Evolutionary conservation across 495 filamentous ascomycete genomes (phyloP), one percentile per base, ranked within the genome.

Genomic region (Cercophora newfieldiana): DNA sequence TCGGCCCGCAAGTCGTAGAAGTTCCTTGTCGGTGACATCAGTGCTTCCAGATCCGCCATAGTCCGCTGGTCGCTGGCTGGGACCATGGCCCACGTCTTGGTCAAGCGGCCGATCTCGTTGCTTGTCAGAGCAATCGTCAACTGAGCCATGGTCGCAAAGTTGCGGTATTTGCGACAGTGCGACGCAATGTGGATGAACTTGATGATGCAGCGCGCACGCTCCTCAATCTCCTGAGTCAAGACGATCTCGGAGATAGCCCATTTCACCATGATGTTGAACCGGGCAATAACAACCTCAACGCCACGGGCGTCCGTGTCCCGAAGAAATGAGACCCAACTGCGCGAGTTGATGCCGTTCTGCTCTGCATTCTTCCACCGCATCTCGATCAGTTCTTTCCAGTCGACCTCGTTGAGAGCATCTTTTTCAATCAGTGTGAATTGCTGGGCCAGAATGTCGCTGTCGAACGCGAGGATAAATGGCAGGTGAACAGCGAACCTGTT

Each of bases 221-320:
- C 96, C 59, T 93, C 85, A 21, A 93, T 80, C 59, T 92, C 85
- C 60, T 87, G 84, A 7, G 95, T 98, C 47, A 99, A 81, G 29
- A 98, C 86, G 69, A 94, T 87, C 74, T 98, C 93, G 1, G 94
- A 97, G 24, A 96, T 83, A 16, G 90, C 89, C 96, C 96, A 99
- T 81, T 97, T 97, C 58, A 96, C 94, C 84, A 98, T 91, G 66
- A 99, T 84, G 75, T 98, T 98, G 81, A 97, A 97, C 37, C 96
- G 90, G 21, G 94, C 92, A 69, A 97, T 93, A 22, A 97, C 93
- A n/a, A 99, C 83, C 70, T 97, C 95, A 59, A 98, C 92, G 22
- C 95, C 95, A 37, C 87, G 90, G 25, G 90, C 90, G 65, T 96
- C 88, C 18, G 89, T 86, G n/a, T 88, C 85, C 29, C 87, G 86